Evolutionary conservation across 1,284 basidiomycete species (phyloP).

Genomic region (Afroboletus lepidellus): DNA sequence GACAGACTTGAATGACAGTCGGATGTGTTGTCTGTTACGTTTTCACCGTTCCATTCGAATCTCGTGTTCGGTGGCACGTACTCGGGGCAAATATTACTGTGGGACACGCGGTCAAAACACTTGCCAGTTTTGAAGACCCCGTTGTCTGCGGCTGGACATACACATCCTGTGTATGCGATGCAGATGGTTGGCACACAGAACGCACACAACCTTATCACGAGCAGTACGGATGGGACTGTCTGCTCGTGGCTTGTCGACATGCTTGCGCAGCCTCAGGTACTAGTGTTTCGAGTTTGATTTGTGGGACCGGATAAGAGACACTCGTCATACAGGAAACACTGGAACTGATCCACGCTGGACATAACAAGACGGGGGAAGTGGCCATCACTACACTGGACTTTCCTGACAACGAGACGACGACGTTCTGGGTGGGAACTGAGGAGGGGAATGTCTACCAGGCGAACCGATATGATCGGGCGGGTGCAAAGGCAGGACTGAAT

Average conservation of each 20-base stretch:
- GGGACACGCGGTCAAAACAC: constrained; percentile 98
- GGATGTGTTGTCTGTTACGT: constrained; percentile 93
- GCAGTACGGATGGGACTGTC: constrained; percentile 93
- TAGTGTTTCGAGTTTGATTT: constrained; percentile 4
- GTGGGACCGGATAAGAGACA: neutral
- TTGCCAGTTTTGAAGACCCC: constrained; percentile 96
- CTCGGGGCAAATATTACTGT: constrained; percentile 95
- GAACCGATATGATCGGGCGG: constrained; percentile 93
- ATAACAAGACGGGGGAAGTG: constrained; percentile 95
- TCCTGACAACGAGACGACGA: constrained; percentile 92
- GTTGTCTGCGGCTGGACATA: constrained; percentile 91
- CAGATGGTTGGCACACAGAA: constrained; percentile 98
- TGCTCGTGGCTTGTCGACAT: constrained; percentile 99
- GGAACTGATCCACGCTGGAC: constrained; percentile 80
- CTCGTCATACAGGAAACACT: constrained; percentile 75
- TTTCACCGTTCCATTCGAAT: constrained; percentile 97
- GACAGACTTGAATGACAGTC: constrained; percentile 58
- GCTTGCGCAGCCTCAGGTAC: constrained; percentile 92
- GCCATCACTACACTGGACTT: constrained; percentile 92
- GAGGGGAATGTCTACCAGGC: constrained; percentile 97
- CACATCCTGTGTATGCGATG: constrained; percentile 97
- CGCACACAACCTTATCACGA: constrained; percentile 94
- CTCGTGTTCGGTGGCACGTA: constrained; percentile 97
- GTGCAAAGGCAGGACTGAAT: constrained; percentile 93
- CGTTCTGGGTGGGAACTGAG: constrained; percentile 96